These are phyloP conservation scores for Gamarada debralockiae DNA, from an alignment of 495 filamentous ascomycete genomes.

Conservation along the genomic window DNA sequence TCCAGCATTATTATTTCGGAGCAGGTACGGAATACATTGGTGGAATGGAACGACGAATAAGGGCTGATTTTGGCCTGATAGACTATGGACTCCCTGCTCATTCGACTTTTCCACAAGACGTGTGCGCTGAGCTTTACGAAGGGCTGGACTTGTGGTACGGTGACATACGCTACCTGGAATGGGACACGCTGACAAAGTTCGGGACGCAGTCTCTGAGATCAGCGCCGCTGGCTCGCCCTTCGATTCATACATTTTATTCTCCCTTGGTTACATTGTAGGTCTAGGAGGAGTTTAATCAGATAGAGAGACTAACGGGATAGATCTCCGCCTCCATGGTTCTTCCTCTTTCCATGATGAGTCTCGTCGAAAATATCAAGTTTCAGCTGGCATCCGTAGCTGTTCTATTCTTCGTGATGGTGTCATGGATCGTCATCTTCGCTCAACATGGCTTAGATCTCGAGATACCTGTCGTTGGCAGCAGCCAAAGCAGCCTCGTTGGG, in stretches of 20 bases:
- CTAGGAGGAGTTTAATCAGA: neutral
- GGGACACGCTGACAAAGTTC: neutral
- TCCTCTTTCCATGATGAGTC: slow-evolving; percentile 5
- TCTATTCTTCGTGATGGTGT: slow-evolving; percentile 1
- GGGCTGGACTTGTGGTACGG: slow-evolving; percentile 1
- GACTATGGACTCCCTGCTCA: slow-evolving; percentile 5
- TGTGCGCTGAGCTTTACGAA: slow-evolving; percentile 2
- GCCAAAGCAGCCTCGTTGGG: slow-evolving; percentile 1
- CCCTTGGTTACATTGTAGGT: slow-evolving; percentile 1
- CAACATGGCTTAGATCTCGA: neutral
- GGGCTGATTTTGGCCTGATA: neutral
- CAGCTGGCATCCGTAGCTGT: slow-evolving; percentile 2
- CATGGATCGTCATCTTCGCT: slow-evolving; percentile 1
- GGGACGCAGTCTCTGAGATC: neutral
- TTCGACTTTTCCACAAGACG: slow-evolving; percentile 1
- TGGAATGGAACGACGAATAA: neutral
- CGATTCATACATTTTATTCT: slow-evolving; percentile 1
- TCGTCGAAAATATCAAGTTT: slow-evolving; percentile 5
- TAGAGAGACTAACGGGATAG: neutral
- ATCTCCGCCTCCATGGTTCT: slow-evolving; percentile 1
- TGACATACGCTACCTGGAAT: neutral
- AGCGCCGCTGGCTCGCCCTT: neutral
- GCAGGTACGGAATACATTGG: neutral
- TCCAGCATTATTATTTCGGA: slow-evolving; percentile 7
- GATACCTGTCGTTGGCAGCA: slow-evolving; percentile 1